Evolutionary conservation across 1,284 basidiomycete species (phyloP), one percentile per base, ranked within the genome.

Genomic region (Coriolopsis trogii): DNA sequence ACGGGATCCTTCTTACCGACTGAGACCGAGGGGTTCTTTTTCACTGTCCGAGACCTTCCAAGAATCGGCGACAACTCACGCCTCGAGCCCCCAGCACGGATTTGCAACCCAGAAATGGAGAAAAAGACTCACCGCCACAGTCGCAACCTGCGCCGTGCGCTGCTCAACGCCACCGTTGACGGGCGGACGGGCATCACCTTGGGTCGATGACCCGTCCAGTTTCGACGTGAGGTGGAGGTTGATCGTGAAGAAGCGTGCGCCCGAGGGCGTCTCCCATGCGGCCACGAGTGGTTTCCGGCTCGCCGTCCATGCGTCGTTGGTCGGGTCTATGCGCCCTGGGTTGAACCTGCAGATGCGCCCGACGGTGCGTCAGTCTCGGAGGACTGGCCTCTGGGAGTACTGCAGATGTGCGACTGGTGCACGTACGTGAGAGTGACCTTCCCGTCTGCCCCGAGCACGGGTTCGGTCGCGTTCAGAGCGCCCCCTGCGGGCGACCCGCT

Each of bases 261-360:
- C 80, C 5, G 61, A 61, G 5, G 68, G 55, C 6, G 79, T 81
- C 55, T 74, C 63, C 80, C 81, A 85, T 29, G 73, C 72, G 5
- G 81, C 81, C 15, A 78, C 82, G 18, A 85, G 72, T 2, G 84
- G 83, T 63, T 87, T 85, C 44, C 83, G 75, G 25, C 79, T 79
- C 23, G 68, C 63, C 18, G 67, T 65, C 81, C 82, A 85, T 4
- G 79, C 80, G 16, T 63, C 49, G 61, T 81, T 81, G n/a, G 70
- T 74, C 7, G 84, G 84, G 50, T 84, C 82, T 53, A 87, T 79
- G 28, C 82, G 78, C 23, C 81, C 82, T 18, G 84, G 84, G 62
- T 86, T 85, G 61, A 81, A 77, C 52, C 81, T 84, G 40, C 38
- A n/a, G 15, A 9, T 9, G 25, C 3, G 30, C 6, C 36, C 13